Evolutionary conservation across 2,329 filamentous ascomycete species (phyloP), one percentile per base, ranked within the genome.

Genomic region (Ceratocystis variospora): DNA sequence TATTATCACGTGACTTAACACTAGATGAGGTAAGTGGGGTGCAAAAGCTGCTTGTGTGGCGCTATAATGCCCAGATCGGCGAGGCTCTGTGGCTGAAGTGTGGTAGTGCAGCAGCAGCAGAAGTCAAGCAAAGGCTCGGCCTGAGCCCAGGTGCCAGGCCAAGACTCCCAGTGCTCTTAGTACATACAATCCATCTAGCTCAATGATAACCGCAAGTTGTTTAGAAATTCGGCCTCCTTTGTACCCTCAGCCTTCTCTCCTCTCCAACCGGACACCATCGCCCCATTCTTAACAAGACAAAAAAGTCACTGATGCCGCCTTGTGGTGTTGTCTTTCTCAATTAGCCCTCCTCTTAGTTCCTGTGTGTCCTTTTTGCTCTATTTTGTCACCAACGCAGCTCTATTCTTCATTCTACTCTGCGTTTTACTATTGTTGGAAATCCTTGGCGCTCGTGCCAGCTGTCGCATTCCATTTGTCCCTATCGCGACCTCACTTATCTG

Each of bases 231-330:
- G 31, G 17, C 19, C 15, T 63, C 15, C 22, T 48, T 64, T 63
- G 62, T 63, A 57, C 61, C 37, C 41, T 66, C 48, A 57, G 62
- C 64, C 65, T 59, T 67, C 53, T 55, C 66, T 62, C 61, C 44
- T 22, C 65, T 59, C 53, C 41, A 59, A 67, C 59, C 66, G 62
- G 66, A 64, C 62, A 65, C 66, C 53, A 67, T 65, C 66, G 59
- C 62, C 62, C 61, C 25, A 59, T 59, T 59, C 55, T 37, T 15
- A 25, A 28, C 22, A 28, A 19, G 31, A 37, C 55, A 59, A 57
- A 59, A 59, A 31, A 53, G 48, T 19, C 28, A 53, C 55, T 37
- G 15, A 59, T 63, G 62, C 28, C 22, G 22, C 63, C 33, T 41
- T 53, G 37, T 46, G 17, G 31, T 53, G 61, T 15, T 62, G 62